Conservation (phyloP, 768 basidiomycete genomes). For the Kwoniella sp. region DNA sequence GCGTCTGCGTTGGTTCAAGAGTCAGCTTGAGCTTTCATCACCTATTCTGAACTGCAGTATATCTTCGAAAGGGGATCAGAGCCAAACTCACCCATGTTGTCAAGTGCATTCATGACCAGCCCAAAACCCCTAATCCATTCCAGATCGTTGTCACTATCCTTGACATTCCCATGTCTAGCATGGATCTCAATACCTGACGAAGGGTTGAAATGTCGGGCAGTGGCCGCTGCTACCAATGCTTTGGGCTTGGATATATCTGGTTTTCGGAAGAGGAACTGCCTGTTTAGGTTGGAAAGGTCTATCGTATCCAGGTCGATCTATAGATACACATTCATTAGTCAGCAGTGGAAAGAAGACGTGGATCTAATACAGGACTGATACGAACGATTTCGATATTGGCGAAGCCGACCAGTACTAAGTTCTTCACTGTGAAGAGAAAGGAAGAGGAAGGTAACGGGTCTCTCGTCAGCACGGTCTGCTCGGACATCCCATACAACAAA, state of each 20-base stretch:
- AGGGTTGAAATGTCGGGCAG: constrained; percentile 56
- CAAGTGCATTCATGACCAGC: constrained; percentile 90
- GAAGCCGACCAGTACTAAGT: constrained; percentile 89
- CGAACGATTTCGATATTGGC: constrained; percentile 76
- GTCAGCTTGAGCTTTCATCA: background rate
- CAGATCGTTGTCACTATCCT: constrained; percentile 84
- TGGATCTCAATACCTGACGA: constrained; percentile 84
- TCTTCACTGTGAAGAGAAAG: constrained; percentile 71
- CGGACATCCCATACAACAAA: background rate
- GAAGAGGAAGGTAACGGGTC: background rate
- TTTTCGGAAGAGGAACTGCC: constrained; percentile 94
- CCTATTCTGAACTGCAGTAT: too few species aligned
- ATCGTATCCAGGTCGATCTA: constrained; percentile 93
- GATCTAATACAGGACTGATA: background rate
- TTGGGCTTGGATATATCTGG: constrained; percentile 98
- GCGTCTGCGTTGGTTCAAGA: constrained; percentile 66
- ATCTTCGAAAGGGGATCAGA: background rate
- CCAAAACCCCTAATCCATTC: constrained; percentile 89
- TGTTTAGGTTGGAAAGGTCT: constrained; percentile 94
- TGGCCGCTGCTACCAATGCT: constrained; percentile 67
- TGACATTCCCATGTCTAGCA: constrained; percentile 93
- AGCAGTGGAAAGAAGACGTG: background rate
- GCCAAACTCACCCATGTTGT: constrained; percentile 76
- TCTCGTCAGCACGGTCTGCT: constrained; percentile 10
- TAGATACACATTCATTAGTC: background rate